Base-by-base conservation (phyloP, 73 alveolate genomes). In the Durusdinium trenchii region DNA sequence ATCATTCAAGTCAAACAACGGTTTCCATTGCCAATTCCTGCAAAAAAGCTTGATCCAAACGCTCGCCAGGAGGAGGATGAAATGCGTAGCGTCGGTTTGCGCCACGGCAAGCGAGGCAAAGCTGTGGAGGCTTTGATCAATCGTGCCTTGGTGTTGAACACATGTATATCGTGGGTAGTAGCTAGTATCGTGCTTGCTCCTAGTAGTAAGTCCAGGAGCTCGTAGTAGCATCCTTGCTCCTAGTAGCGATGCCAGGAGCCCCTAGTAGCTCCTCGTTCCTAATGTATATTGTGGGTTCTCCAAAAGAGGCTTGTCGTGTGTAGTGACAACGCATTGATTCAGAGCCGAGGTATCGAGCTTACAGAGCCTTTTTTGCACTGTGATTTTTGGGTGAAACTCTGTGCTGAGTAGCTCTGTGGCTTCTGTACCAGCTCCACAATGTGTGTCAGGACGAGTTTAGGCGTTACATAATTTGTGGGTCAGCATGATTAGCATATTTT, bases 81-180 rank as follows among this genome's bases (percentile, higher is more conserved):
- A 57, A 91, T 91, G 98, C 87, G 82, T 7, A 57, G 45, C 76
- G 82, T 76, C 16, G 98, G 98, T 35, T 40, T 71, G 28, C 98
- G 98, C 50, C 98, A 91, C n/a, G 98, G 98, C n/a, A 91, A 91
- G 57, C 98, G 98, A 10, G 98, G 98, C 75, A 91, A 91, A 43
- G 98, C 54, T 10, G 98, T 91, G 54, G 98, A 91, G 67, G 51
- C 95, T 18, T 42, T 52, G 89, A 43, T 84, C 42, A 84, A 84
- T 28, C 94, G 94, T 38, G 50, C 78, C 94, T n/a, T 48, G 91
- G 47, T 47, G 91, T 35, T 9, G 14, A 76, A 23, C 61, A 3
- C n/a, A n/a, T n/a, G n/a, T n/a, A n/a, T n/a, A n/a, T n/a, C n/a
- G n/a, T n/a, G n/a, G n/a, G n/a, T n/a, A n/a, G n/a, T n/a, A n/a